Conservation (phyloP, 2,329 filamentous ascomycete species). For the Dichotomopilus funicola region DNA sequence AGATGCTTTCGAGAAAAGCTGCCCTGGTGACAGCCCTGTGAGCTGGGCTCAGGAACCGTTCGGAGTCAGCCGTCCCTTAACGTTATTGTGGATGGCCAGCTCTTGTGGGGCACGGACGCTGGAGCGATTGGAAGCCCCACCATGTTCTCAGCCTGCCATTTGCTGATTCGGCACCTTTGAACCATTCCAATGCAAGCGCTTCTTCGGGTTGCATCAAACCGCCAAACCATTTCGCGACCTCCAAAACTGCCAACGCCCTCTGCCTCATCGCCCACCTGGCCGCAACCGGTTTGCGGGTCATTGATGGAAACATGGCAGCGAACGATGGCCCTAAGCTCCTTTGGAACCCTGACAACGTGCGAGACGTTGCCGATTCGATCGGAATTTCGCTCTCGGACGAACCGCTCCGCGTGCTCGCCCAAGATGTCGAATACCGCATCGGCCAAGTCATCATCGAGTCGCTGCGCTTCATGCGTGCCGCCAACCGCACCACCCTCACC, state of each 20-base stretch:
- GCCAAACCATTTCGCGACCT: background rate
- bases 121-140: too few relatives aligned
- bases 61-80: too few relatives aligned
- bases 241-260: background rate
- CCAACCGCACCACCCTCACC: slow-evolving; percentile 76
- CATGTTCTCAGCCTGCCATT: too few relatives aligned
- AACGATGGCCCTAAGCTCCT: slow-evolving; percentile 50
- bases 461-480: slow-evolving; percentile 91
- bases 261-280: background rate
- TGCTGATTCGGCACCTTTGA: too few relatives aligned
- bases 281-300: background rate
- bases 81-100: too few relatives aligned
- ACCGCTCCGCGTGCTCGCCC: slow-evolving; percentile 76
- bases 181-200: too few relatives aligned
- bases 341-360: slow-evolving; percentile 95
- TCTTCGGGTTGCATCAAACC: too few relatives aligned
- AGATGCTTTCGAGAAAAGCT: too few relatives aligned
- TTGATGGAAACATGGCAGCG: slow-evolving; percentile 18
- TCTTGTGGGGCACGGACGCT: too few relatives aligned
- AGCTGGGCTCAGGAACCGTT: too few relatives aligned
- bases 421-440: slow-evolving; percentile 93
- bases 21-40: too few relatives aligned
- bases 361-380: slow-evolving; percentile 92
- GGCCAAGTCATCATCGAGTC: slow-evolving; percentile 91
- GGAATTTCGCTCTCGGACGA: slow-evolving; percentile 82